Percentiles rank a stretch among this genome's conserved stretches.
phyloP scores from a whole-genome alignment of 768 basidiomycete species.

The Auricularia sp. region DNA sequence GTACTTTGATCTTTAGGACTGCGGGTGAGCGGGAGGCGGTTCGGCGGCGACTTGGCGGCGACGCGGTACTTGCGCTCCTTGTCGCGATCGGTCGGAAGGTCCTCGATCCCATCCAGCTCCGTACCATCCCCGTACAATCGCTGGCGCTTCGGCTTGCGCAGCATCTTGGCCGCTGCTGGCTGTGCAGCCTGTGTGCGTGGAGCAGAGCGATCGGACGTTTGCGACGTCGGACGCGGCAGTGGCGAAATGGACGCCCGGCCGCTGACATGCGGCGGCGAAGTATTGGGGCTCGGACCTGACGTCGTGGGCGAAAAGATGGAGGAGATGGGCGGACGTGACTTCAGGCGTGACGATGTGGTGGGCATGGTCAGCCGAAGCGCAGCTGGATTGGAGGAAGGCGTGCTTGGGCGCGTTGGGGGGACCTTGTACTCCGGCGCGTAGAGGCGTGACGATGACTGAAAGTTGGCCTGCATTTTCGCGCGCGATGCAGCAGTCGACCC shows the following conservation, averaged over 20 bases:
- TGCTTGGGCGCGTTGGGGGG: slow-evolving; percentile 70
- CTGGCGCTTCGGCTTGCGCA: slow-evolving; percentile 69
- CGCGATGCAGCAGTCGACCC: slow-evolving; percentile 74
- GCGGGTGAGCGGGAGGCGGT: slow-evolving; percentile 30
- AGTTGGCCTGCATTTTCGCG: slow-evolving; percentile 54
- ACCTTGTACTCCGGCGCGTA: slow-evolving; percentile 51
- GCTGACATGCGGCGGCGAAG: not conserved
- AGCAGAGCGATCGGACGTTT: slow-evolving; percentile 4
- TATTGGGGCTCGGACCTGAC: not conserved
- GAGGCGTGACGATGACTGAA: slow-evolving; percentile 42
- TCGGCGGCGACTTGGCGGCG: slow-evolving; percentile 57
- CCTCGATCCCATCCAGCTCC: slow-evolving; percentile 81
- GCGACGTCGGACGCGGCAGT: slow-evolving; percentile 30
- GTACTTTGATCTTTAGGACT: slow-evolving; percentile 40
- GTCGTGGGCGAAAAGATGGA: slow-evolving; percentile 49
- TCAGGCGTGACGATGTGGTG: slow-evolving; percentile 59
- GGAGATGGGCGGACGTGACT: slow-evolving; percentile 66
- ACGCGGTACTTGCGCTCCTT: slow-evolving; percentile 68
- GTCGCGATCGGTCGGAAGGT: slow-evolving; percentile 77
- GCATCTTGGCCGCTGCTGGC: slow-evolving; percentile 47
- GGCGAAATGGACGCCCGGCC: slow-evolving; percentile 14
- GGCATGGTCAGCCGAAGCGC: slow-evolving; percentile 84
- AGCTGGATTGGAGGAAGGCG: slow-evolving; percentile 67
- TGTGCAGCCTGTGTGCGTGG: not conserved
- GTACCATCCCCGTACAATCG: slow-evolving; percentile 79